These are phyloP conservation scores for Sophora flavescens DNA, from an alignment of 306 rosid species.

Conservation along the genomic window DNA sequence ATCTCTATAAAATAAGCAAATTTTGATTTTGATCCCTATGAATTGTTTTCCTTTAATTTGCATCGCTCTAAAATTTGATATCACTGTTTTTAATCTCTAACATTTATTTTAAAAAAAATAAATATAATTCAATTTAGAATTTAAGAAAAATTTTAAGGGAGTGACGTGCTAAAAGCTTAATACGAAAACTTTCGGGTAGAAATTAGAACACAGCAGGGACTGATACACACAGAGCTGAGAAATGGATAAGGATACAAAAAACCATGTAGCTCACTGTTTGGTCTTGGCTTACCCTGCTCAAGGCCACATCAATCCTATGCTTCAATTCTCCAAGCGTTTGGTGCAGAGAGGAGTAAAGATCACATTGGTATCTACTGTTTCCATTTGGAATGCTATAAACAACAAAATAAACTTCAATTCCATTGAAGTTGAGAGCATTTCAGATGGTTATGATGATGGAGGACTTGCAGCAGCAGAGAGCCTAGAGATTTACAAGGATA, in stretches of 20 bases:
- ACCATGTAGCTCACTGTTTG: conserved; percentile 43
- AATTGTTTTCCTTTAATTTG: too few relatives aligned
- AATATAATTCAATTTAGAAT: too few relatives aligned
- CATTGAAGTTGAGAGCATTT: conserved; percentile 50
- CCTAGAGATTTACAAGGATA: conserved; percentile 30
- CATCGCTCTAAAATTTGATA: too few relatives aligned
- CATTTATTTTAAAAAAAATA: too few relatives aligned
- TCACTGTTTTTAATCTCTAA: too few relatives aligned
- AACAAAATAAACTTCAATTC: neutral
- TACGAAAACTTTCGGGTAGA: neutral
- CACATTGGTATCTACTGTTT: conserved; percentile 48
- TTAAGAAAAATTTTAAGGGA: too few relatives aligned
- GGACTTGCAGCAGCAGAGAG: conserved; percentile 38
- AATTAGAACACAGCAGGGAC: neutral
- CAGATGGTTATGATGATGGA: conserved; percentile 54
- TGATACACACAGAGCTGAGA: conserved; percentile 27
- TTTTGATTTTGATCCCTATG: too few relatives aligned
- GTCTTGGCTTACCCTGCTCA: conserved; percentile 51
- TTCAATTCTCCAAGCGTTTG: conserved; percentile 57
- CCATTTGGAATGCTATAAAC: conserved; percentile 1
- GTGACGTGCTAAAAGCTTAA: neutral
- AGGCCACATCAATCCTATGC: conserved; percentile 58
- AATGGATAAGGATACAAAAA: conserved; percentile 41
- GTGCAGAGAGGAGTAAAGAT: conserved; percentile 47
- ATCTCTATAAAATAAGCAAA: too few relatives aligned